A percentile compares a stretch with the other conserved stretches of the same genome.
Conservation (phyloP, 108 stramenopile species). For the Fragilariopsis cylindrus region DNA sequence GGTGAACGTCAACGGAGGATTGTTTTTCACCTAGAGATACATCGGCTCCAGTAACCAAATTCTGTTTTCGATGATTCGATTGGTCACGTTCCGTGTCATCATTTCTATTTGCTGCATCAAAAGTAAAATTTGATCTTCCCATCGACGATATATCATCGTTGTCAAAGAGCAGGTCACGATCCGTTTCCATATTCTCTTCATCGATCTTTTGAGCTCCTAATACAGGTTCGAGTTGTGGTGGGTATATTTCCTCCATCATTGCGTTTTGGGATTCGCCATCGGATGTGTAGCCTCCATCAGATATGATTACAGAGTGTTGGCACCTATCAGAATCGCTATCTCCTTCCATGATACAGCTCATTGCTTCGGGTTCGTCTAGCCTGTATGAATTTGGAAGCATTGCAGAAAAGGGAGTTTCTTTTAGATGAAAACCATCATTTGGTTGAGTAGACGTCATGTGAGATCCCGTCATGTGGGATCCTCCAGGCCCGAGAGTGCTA, state of each 20-base stretch:
- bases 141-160: constrained; percentile 1
- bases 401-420: constrained; percentile 1
- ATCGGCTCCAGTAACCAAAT: constrained; percentile 12
- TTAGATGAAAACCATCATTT: background rate
- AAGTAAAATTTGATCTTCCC: constrained; percentile 1
- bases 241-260: background rate
- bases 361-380: constrained; percentile 11
- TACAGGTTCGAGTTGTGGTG: constrained; percentile 12
- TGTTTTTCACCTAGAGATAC: constrained; percentile 27
- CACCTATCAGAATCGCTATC: constrained; percentile 26
- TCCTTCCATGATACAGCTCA: constrained; percentile 38
- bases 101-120: too few relatives aligned
- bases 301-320: constrained; percentile 23
- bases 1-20: constrained; percentile 44
- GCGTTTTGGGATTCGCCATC: constrained; percentile 16
- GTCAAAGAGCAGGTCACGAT: constrained; percentile 13
- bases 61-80: constrained; percentile 22
- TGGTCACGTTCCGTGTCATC: constrained; percentile 8
- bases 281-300: constrained; percentile 32
- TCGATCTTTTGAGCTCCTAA: constrained; percentile 24
- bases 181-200: constrained; percentile 19
- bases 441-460: background rate
- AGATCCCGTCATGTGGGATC: background rate
- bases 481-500: constrained; percentile 10
- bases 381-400: constrained; percentile 30